Conservation (phyloP, 2,329 filamentous ascomycete genomes). For the Claviceps spartinae region DNA sequence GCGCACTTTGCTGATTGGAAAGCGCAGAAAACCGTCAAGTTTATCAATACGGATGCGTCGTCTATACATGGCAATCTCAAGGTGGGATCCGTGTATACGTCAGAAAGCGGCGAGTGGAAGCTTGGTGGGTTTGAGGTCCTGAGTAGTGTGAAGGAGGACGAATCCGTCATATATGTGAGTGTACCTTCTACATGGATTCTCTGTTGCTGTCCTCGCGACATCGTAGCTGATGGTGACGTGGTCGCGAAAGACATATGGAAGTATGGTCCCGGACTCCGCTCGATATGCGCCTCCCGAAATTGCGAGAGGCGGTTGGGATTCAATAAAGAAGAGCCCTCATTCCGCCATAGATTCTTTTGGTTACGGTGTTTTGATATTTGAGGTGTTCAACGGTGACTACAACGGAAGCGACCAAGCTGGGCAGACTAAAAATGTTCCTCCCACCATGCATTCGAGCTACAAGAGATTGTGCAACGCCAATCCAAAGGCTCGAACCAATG, state of each 20-base stretch:
- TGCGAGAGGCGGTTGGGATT: constrained; percentile 77
- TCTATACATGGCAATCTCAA: constrained; percentile 84
- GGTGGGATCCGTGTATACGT: constrained; percentile 78
- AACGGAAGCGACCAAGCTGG: constrained; percentile 63
- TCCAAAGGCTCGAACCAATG: constrained; percentile 74
- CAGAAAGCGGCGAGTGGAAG: constrained; percentile 97
- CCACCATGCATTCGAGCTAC: constrained; percentile 81
- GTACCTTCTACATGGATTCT: neutral
- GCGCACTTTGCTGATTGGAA: constrained; percentile 10
- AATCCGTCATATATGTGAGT: constrained; percentile 72
- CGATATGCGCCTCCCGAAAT: constrained; percentile 83
- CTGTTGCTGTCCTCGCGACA: neutral
- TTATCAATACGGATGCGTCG: constrained; percentile 85
- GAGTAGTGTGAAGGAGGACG: constrained; percentile 91
- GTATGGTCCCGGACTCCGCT: constrained; percentile 69
- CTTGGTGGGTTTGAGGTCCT: constrained; percentile 85
- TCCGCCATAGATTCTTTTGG: constrained; percentile 79
- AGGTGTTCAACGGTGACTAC: constrained; percentile 84
- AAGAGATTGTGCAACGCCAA: constrained; percentile 79
- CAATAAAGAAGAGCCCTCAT: constrained; percentile 69
- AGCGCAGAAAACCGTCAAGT: constrained; percentile 74
- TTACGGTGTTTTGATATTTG: constrained; percentile 71
- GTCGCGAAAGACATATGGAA: constrained; percentile 58
- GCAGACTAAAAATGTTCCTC: constrained; percentile 75
- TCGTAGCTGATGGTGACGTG: constrained; percentile 4